These are phyloP conservation scores for Rachicladosporium sp. DNA, from an alignment of 2,329 filamentous ascomycete species.

Conservation along the genomic window DNA sequence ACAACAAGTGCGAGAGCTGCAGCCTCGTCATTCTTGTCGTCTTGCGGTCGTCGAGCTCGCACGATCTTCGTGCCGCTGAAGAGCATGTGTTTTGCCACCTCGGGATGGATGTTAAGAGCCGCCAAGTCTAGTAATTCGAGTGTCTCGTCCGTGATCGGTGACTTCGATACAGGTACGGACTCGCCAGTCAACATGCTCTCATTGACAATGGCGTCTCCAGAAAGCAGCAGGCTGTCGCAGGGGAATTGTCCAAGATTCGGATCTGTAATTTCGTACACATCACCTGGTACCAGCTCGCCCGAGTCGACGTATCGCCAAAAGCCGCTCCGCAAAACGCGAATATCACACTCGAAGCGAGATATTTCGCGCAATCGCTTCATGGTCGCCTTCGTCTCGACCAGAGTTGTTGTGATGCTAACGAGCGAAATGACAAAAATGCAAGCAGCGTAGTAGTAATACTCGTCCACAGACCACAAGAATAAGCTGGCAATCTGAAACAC, in stretches of 20 bases:
- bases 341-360: constrained; percentile 87
- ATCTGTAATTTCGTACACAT: constrained; percentile 94
- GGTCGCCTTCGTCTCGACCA: constrained; percentile 83
- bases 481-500: constrained; percentile 95
- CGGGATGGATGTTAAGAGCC: constrained; percentile 69
- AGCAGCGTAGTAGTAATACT: constrained; percentile 94
- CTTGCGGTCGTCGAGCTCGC: constrained; percentile 74
- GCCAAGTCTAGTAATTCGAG: constrained; percentile 64
- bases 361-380: constrained; percentile 86
- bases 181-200: constrained; percentile 98
- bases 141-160: constrained; percentile 68
- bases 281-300: constrained; percentile 80
- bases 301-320: constrained; percentile 91
- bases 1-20: constrained; percentile 86
- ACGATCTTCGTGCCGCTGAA: constrained; percentile 96
- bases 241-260: constrained; percentile 79
- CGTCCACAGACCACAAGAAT: constrained; percentile 83
- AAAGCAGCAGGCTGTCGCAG: constrained; percentile 79
- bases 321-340: constrained; percentile 81
- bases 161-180: constrained; percentile 91
- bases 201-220: constrained; percentile 95
- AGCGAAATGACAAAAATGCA: constrained; percentile 94
- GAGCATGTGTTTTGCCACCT: constrained; percentile 76
- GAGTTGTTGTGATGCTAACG: constrained; percentile 77
- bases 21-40: constrained; percentile 73